Conservation (phyloP, 257 asterid species). For the Solanum phureja region DNA sequence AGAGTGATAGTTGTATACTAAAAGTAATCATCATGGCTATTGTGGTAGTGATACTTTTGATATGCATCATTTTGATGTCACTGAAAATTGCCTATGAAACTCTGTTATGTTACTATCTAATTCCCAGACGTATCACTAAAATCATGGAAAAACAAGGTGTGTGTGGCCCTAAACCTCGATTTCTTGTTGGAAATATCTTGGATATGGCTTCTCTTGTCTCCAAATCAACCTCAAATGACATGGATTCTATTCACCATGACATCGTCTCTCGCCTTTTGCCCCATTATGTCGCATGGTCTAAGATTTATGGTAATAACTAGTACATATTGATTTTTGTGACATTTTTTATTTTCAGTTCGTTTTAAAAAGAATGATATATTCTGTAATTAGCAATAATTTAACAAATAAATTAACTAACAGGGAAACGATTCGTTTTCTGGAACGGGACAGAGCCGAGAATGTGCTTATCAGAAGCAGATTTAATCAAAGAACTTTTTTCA, state of each 20-base stretch:
- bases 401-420: constrained; percentile 2
- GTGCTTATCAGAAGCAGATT: constrained; percentile 57
- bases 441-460: constrained; percentile 81
- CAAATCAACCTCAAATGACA: constrained; percentile 59
- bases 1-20: neutral
- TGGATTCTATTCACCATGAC: constrained; percentile 58
- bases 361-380: neutral
- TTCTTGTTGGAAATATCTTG: constrained; percentile 62
- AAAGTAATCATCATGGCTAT: constrained; percentile 18
- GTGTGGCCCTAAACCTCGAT: constrained; percentile 76
- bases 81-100: constrained; percentile 35
- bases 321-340: too few species aligned
- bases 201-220: constrained; percentile 57
- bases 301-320: constrained; percentile 36
- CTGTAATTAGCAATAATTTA: neutral
- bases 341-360: neutral
- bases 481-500: constrained; percentile 62
- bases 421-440: constrained; percentile 73
- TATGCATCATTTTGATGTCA: constrained; percentile 12
- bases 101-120: constrained; percentile 48
- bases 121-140: constrained; percentile 69
- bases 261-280: constrained; percentile 80
- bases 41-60: constrained; percentile 2
- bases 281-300: constrained; percentile 69
- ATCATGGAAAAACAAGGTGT: constrained; percentile 83